Base-by-base conservation (phyloP, 441 rosid species). In the Bruguiera hainesii region DNA sequence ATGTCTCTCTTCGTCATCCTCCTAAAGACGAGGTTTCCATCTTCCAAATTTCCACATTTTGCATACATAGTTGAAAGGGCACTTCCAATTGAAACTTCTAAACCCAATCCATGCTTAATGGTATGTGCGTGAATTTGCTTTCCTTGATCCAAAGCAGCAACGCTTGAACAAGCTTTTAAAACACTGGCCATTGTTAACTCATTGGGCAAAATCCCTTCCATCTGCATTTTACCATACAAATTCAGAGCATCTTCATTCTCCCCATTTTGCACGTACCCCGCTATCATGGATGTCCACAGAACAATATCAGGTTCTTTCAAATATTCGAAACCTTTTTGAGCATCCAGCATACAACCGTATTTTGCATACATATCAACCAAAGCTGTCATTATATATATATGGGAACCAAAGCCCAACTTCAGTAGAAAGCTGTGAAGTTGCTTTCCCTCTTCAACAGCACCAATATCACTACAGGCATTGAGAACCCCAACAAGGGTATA, bases 301-400 rank as follows among this genome's bases (percentile, higher is more conserved):
- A 90, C 84, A 25, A 88, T 80, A 78, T 93, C 98, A 15, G 86
- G 84, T 51, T 85, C 84, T 63, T 73, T 83, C 23, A 93, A 71
- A 76, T 69, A 68, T 67, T 85, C 74, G 75, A 93, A 93, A 39
- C 85, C 89, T 75, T 83, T 87, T 62, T 89, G 73, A 42, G 97
- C 94, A 63, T 83, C 89, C 64, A 37, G 74, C 42, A 75, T 80
- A 70, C 75, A 75, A 59, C 90, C 85, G 19, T 84, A 84, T 78
- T 90, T 93, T n/a, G 90, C 96, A 71, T 90, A 88, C 97, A 93
- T 88, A 78, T 93, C 94, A 78, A 87, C 92, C 82, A 90, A 78
- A 71, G 97, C 92, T 1, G 96, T 85, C 28, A 73, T 65, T 18
- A 91, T 81, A 65, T 78, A 89, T 48, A 90, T 75, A 67, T 93